Conservation (phyloP, 1,284 basidiomycete genomes). For the Ganoderma resinaceum region DNA sequence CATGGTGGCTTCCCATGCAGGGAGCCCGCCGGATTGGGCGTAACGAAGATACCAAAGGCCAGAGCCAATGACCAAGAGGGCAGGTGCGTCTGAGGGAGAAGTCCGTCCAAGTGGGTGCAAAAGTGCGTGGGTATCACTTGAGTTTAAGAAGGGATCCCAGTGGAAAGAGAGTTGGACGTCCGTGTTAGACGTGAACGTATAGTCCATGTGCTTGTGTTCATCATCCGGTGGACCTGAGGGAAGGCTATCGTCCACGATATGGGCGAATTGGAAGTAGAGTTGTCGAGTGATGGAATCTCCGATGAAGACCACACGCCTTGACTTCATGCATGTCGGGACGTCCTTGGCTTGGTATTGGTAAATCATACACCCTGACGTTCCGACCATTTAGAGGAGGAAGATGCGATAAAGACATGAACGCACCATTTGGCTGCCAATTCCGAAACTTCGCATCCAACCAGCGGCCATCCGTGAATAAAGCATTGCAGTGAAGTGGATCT, state of each 20-base stretch:
- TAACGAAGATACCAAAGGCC: constrained; percentile 90
- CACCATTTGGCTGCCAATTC: constrained; percentile 89
- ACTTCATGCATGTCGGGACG: constrained; percentile 57
- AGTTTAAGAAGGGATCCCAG: constrained; percentile 87
- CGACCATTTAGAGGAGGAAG: background rate
- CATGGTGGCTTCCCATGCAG: constrained; percentile 79
- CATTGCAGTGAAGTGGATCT: constrained; percentile 77
- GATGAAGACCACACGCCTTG: constrained; percentile 72
- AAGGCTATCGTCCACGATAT: constrained; percentile 61
- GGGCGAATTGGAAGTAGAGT: constrained; percentile 79
- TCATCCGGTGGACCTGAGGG: constrained; percentile 62
- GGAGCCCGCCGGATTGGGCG: constrained; percentile 72
- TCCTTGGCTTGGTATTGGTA: constrained; percentile 66
- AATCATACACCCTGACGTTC: constrained; percentile 73
- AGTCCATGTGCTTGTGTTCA: constrained; percentile 74
- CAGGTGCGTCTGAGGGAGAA: constrained; percentile 44
- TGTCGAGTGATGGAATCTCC: constrained; percentile 88
- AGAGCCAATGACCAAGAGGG: constrained; percentile 82
- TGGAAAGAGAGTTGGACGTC: constrained; percentile 69
- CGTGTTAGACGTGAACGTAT: constrained; percentile 52
- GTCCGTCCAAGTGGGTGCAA: constrained; percentile 35
- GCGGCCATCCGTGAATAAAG: constrained; percentile 74
- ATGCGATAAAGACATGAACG: constrained; percentile 30
- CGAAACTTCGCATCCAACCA: constrained; percentile 75
- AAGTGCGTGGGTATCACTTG: constrained; percentile 55